phyloP scores from a whole-genome alignment of 2,329 filamentous ascomycete genomes.

The Aspergillus puulaauensis region DNA sequence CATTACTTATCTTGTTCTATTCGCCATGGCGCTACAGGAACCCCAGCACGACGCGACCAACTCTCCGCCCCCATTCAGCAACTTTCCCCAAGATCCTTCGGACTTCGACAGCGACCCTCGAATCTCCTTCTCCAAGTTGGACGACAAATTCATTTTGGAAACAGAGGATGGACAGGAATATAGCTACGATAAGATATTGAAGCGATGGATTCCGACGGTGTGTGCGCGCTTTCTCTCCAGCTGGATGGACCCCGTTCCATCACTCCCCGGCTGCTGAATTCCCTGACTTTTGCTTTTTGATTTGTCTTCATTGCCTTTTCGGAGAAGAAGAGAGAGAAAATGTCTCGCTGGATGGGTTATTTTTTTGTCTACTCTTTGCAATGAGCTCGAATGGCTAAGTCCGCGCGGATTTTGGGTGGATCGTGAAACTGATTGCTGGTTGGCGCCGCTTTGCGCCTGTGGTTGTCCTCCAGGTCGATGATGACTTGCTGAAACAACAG shows the following conservation, averaged over 20 bases:
- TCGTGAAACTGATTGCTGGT: slow-evolving; percentile 36
- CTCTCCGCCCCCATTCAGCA: slow-evolving; percentile 20
- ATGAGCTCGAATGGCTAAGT: slow-evolving; percentile 16
- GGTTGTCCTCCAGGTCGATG: slow-evolving; percentile 54
- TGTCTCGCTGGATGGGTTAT: background rate
- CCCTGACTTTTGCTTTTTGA: background rate
- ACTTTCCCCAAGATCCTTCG: slow-evolving; percentile 57
- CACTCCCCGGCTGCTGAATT: slow-evolving; percentile 17
- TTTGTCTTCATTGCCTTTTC: background rate
- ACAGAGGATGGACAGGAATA: slow-evolving; percentile 82
- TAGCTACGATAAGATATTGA: slow-evolving; percentile 71
- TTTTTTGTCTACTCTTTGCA: slow-evolving; percentile 12
- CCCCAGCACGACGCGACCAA: slow-evolving; percentile 19
- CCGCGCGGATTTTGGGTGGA: slow-evolving; percentile 21
- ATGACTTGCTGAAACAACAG: slow-evolving; percentile 61
- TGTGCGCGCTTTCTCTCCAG: slow-evolving; percentile 27
- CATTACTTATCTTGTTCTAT: background rate
- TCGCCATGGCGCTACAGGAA: slow-evolving; percentile 24
- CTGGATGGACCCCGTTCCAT: slow-evolving; percentile 7
- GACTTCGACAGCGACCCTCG: slow-evolving; percentile 77
- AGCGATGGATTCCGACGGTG: slow-evolving; percentile 73
- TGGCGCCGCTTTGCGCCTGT: slow-evolving; percentile 28
- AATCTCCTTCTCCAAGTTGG: slow-evolving; percentile 81
- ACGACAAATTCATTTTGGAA: slow-evolving; percentile 80
- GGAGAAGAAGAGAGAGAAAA: background rate